Percentiles rank a stretch among this genome's conserved stretches.
Conservation (phyloP, 208 protist genomes). For the Herpetomonas tarakana region DNA sequence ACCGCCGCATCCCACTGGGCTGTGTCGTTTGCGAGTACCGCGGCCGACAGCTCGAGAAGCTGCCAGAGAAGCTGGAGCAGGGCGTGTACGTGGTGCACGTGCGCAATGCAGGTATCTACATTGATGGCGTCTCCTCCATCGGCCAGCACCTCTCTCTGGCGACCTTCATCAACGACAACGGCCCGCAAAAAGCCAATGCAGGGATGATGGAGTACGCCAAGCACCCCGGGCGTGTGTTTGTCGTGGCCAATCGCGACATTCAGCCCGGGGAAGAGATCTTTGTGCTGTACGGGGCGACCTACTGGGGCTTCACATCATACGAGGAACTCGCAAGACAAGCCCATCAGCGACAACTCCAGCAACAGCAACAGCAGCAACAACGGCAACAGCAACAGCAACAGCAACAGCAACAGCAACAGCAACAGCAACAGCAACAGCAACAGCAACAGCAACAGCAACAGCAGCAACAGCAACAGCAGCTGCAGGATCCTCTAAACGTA, state of each 20-base stretch:
- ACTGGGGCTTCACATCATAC: conserved; percentile 86
- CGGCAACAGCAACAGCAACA: conserved; percentile 3
- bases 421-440: background rate
- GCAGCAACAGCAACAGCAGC: background rate
- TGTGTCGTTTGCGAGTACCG: conserved; percentile 82
- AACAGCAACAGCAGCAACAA: background rate
- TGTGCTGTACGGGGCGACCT: conserved; percentile 78
- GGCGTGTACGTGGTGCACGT: conserved; percentile 77
- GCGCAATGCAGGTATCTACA: conserved; percentile 45
- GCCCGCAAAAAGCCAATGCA: conserved; percentile 59
- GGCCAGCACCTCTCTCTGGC: conserved; percentile 77
- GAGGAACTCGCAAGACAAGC: conserved; percentile 25
- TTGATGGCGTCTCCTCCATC: conserved; percentile 61
- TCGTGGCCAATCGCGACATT: conserved; percentile 74
- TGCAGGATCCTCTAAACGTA: too few relatives aligned
- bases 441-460: background rate
- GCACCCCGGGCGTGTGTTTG: conserved; percentile 74
- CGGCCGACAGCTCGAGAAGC: conserved; percentile 32
- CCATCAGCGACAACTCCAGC: conserved; percentile 4
- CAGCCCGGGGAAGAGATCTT: conserved; percentile 76
- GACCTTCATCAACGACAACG: conserved; percentile 89
- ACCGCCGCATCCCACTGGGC: conserved; percentile 60
- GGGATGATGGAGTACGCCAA: conserved; percentile 81
- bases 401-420: background rate
- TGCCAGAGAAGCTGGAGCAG: conserved; percentile 21